phyloP scores from a whole-genome alignment of 2,329 filamentous ascomycete genomes.

The Cytospora paraplurivora region DNA sequence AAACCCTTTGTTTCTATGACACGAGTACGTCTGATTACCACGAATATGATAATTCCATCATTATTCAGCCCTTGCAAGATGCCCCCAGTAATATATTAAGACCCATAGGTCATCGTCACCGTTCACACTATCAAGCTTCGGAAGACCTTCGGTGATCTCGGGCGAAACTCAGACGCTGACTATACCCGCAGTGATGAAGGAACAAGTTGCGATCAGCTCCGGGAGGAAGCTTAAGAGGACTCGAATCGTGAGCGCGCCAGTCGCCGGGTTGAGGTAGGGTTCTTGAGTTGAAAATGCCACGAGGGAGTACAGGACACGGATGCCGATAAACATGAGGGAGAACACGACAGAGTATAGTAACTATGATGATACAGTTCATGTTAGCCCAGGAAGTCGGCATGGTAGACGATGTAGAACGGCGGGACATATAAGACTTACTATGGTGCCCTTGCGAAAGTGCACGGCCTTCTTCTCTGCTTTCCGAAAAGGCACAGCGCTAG shows the following conservation, averaged over 20 bases:
- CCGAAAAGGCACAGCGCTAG: neutral
- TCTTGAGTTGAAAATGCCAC: neutral
- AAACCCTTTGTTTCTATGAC: too few species aligned
- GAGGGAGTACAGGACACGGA: neutral
- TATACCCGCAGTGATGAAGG: neutral
- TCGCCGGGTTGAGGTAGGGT: neutral
- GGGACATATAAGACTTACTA: neutral
- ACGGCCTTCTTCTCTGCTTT: neutral
- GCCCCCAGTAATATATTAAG: too few species aligned
- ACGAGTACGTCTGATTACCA: too few species aligned
- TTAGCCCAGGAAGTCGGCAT: neutral
- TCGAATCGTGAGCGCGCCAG: neutral
- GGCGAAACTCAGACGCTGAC: too few species aligned
- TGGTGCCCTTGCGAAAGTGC: neutral
- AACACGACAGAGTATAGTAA: neutral
- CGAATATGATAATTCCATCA: too few species aligned
- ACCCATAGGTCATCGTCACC: too few species aligned
- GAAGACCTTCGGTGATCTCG: too few species aligned
- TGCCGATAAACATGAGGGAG: neutral
- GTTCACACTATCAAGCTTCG: too few species aligned
- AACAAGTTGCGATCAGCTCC: neutral
- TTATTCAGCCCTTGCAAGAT: too few species aligned
- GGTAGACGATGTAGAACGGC: neutral
- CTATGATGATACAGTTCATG: neutral
- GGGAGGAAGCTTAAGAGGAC: neutral